phyloP scores from a whole-genome alignment of 306 rosid genomes.

The Vigna trinervia region DNA sequence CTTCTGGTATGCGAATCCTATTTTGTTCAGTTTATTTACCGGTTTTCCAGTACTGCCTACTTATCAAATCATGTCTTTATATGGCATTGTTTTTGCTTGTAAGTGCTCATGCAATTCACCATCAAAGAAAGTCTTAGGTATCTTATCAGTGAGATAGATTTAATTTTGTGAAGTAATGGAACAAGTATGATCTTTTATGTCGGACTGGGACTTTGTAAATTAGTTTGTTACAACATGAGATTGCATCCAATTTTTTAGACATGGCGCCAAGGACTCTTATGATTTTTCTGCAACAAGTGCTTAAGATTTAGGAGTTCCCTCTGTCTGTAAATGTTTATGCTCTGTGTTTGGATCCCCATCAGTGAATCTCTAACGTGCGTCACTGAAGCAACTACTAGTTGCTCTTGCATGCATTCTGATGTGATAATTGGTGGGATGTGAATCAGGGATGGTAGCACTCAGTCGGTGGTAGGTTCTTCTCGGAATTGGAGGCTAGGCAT shows the following conservation, averaged over 20 bases:
- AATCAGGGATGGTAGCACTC: too few species aligned
- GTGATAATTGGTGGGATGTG: too few species aligned
- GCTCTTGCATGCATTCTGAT: too few species aligned
- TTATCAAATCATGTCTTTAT: neutral
- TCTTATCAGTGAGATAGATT: neutral
- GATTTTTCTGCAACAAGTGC: neutral
- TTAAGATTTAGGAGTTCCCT: slow-evolving; percentile 17
- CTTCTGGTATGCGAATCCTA: slow-evolving; percentile 67
- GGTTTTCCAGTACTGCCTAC: neutral
- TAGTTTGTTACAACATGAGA: neutral
- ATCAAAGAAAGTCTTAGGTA: slow-evolving; percentile 7
- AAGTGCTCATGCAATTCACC: neutral
- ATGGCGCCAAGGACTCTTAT: neutral
- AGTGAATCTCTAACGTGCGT: too few species aligned
- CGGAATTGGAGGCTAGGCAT: too few species aligned
- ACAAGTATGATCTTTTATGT: slow-evolving; percentile 1
- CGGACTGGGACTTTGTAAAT: neutral
- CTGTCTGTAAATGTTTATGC: neutral
- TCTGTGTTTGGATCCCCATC: too few species aligned
- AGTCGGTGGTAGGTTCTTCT: too few species aligned
- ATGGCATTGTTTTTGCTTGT: neutral
- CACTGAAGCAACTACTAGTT: too few species aligned
- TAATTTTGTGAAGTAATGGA: neutral
- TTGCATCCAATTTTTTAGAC: slow-evolving; percentile 25
- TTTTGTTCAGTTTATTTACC: slow-evolving; percentile 20